Percentiles rank a stretch among this genome's conserved stretches.
Conservation (phyloP, 306 rosid species). For the Prunus fruticosa region DNA sequence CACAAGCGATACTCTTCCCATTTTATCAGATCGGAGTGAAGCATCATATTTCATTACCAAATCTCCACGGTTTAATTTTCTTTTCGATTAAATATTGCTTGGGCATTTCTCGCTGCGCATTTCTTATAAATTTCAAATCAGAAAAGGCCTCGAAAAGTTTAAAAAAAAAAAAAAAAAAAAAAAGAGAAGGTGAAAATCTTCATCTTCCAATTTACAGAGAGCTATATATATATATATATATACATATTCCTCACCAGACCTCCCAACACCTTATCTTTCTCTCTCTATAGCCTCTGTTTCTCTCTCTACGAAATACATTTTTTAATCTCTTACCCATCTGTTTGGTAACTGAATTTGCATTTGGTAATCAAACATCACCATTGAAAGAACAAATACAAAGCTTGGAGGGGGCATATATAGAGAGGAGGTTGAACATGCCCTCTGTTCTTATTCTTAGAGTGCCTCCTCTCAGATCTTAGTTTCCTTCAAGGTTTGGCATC, state of each 20-base stretch:
- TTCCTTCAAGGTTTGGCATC: conserved; percentile 55
- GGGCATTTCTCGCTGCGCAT: neutral
- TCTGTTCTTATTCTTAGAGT: conserved; percentile 64
- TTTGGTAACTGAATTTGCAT: conserved; percentile 75
- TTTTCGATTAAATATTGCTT: neutral
- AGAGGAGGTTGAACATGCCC: conserved; percentile 67
- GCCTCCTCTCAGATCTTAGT: conserved; percentile 95
- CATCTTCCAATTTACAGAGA: conserved; percentile 49
- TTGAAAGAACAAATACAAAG: conserved; percentile 51
- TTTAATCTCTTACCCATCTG: conserved; percentile 38
- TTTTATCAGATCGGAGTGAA: neutral
- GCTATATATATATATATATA: conserved; percentile 40
- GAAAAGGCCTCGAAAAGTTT: neutral
- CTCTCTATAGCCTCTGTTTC: conserved; percentile 44
- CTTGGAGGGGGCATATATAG: conserved; percentile 53
- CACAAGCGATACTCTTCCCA: neutral
- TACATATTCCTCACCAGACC: conserved; percentile 62
- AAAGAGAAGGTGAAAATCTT: conserved; percentile 27
- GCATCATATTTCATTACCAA: neutral
- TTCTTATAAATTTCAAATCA: conserved; percentile 4
- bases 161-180: conserved; percentile 7
- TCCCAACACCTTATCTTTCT: conserved; percentile 54
- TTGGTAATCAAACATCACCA: conserved; percentile 59
- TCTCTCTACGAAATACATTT: conserved; percentile 29
- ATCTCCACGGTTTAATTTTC: neutral